phyloP scores from a whole-genome alignment of 2,329 filamentous ascomycete genomes.

The Colletotrichum cereale region DNA sequence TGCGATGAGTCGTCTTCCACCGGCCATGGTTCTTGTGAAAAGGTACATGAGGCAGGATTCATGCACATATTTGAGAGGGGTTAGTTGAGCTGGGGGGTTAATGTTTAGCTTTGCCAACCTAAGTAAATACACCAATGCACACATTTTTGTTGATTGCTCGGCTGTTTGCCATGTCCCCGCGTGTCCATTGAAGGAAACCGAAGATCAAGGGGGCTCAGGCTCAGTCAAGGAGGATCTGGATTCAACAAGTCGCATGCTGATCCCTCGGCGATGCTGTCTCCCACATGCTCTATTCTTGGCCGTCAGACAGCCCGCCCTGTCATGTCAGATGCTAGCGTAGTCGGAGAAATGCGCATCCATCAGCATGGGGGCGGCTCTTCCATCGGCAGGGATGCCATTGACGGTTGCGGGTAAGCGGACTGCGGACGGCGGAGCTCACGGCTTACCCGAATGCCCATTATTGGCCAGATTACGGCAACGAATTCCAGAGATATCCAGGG shows the following conservation, averaged over 20 bases:
- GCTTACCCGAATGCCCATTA: conserved; percentile 6
- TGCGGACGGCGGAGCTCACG: conserved; percentile 25
- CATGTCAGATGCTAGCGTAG: not conserved
- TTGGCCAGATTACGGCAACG: conserved; percentile 31
- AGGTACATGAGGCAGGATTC: conserved; percentile 13
- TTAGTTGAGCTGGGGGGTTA: not conserved
- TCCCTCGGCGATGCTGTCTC: not conserved
- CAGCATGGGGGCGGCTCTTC: not conserved
- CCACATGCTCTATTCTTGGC: not conserved
- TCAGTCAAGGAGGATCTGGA: not conserved
- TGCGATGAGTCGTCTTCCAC: conserved; percentile 16
- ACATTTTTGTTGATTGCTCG: not conserved
- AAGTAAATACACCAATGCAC: conserved; percentile 11
- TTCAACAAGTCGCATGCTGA: not conserved
- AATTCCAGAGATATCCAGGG: not conserved
- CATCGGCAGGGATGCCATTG: not conserved
- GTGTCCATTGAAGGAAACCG: not conserved
- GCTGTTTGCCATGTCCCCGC: not conserved
- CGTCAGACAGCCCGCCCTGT: not conserved
- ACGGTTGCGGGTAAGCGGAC: not conserved
- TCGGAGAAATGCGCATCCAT: not conserved
- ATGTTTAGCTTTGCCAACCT: not conserved
- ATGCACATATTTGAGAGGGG: conserved; percentile 18
- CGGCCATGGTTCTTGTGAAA: not conserved
- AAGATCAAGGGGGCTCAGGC: not conserved